A percentile compares a stretch with the other conserved stretches of the same genome.
These are phyloP conservation scores for Botrytis medusae DNA, from an alignment of 2,329 filamentous ascomycete species.

Conservation along the genomic window DNA sequence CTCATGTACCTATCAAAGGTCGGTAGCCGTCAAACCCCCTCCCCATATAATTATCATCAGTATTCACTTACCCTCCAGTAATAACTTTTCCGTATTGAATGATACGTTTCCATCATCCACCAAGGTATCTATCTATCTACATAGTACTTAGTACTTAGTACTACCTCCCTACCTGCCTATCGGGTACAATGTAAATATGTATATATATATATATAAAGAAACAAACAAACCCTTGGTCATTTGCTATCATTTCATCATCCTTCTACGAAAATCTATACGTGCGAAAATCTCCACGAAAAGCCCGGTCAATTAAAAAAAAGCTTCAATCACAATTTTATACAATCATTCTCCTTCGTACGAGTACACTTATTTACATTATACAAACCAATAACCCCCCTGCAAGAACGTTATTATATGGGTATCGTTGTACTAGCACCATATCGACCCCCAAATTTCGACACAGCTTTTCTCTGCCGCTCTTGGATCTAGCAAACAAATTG, in stretches of 20 bases:
- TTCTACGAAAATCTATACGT: background rate
- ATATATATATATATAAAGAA: too few relatives aligned
- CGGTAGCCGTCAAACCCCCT: background rate
- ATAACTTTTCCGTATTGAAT: background rate
- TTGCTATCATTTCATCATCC: background rate
- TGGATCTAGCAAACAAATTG: slow-evolving; percentile 11
- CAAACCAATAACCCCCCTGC: slow-evolving; percentile 6
- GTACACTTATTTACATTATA: background rate
- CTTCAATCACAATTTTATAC: background rate
- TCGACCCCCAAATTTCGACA: slow-evolving; percentile 10
- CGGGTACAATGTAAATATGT: background rate
- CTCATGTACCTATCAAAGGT: background rate
- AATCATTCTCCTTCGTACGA: background rate
- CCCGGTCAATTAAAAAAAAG: background rate
- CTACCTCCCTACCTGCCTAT: background rate
- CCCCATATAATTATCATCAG: background rate
- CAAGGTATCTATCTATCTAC: background rate
- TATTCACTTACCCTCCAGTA: slow-evolving; percentile 8
- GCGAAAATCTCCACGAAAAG: background rate
- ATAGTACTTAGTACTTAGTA: background rate
- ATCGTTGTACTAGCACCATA: slow-evolving; percentile 4
- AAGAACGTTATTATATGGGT: slow-evolving; percentile 9
- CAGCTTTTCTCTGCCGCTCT: slow-evolving; percentile 5
- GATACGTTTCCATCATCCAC: background rate
- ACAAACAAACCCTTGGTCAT: background rate